Evolutionary conservation across 1,139 yeast genomes (phyloP).

Genomic region (Hanseniaspora sp.): DNA sequence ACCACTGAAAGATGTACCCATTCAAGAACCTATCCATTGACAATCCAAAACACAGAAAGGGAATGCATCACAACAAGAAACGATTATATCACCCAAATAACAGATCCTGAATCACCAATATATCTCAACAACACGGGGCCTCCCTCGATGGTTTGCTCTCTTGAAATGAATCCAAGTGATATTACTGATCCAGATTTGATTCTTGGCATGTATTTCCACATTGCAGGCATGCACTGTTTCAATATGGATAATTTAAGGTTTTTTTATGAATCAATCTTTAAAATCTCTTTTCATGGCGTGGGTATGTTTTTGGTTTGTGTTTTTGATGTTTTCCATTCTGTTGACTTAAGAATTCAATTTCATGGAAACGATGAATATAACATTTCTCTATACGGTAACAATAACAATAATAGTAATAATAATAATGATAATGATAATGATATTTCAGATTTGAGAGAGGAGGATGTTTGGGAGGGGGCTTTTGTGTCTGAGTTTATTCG

Average conservation of each 20-base stretch:
- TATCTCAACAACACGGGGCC: background rate
- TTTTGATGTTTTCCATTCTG: background rate
- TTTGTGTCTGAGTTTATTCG: constrained; percentile 8
- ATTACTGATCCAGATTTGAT: background rate
- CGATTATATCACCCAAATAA: background rate
- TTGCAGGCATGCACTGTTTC: background rate
- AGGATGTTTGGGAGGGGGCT: background rate
- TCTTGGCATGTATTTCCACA: background rate
- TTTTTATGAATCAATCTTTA: background rate
- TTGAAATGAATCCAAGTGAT: background rate
- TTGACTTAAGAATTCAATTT: constrained; percentile 1
- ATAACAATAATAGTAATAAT: background rate
- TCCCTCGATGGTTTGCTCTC: background rate
- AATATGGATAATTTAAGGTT: constrained; percentile 6
- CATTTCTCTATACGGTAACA: background rate
- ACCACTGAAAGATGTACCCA: background rate
- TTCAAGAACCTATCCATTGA: background rate
- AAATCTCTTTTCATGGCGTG: background rate
- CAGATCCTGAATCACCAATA: background rate
- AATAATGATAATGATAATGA: no score
- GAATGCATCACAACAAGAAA: background rate
- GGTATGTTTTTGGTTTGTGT: background rate
- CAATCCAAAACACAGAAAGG: background rate
- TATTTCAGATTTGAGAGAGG: background rate
- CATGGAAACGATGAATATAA: background rate